Conservation (phyloP, 2,329 filamentous ascomycete species). For the Talaromyces sp. region DNA sequence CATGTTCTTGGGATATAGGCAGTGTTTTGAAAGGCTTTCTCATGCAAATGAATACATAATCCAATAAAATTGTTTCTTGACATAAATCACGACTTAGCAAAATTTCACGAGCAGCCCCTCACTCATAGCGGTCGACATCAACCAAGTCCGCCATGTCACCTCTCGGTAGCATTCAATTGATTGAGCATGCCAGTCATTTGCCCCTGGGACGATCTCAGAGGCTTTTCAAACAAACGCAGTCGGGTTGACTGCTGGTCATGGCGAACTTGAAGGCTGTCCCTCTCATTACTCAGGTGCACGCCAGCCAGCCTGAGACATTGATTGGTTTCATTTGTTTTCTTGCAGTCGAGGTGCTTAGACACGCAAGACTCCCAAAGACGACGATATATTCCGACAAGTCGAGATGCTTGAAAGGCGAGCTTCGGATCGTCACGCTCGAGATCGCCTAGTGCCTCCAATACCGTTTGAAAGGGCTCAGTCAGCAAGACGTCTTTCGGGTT, state of each 20-base stretch:
- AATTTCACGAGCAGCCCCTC: too few species aligned
- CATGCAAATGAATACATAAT: too few species aligned
- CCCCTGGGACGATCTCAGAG: background rate
- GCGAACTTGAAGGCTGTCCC: slow-evolving; percentile 5
- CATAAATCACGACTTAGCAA: too few species aligned
- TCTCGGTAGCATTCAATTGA: slow-evolving; percentile 6
- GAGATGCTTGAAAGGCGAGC: slow-evolving; percentile 3
- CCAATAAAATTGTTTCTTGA: too few species aligned
- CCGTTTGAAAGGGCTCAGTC: background rate
- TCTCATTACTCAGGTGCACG: slow-evolving; percentile 4
- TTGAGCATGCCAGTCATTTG: slow-evolving; percentile 4
- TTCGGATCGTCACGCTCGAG: slow-evolving; percentile 6
- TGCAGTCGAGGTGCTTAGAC: background rate
- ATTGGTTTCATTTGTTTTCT: background rate
- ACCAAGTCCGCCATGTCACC: too few species aligned
- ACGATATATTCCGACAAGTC: background rate
- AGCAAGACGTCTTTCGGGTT: background rate
- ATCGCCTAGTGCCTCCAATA: background rate
- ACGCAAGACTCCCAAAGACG: slow-evolving; percentile 4
- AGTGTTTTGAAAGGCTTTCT: too few species aligned
- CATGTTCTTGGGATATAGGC: too few species aligned
- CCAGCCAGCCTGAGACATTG: background rate
- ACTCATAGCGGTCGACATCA: too few species aligned
- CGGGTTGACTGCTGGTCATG: slow-evolving; percentile 4
- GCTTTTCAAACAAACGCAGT: slow-evolving; percentile 3